Evolutionary conservation across 106 monocot genomes (phyloP), one percentile per base, ranked within the genome.

Genomic region (Dioscorea zingiberensis): DNA sequence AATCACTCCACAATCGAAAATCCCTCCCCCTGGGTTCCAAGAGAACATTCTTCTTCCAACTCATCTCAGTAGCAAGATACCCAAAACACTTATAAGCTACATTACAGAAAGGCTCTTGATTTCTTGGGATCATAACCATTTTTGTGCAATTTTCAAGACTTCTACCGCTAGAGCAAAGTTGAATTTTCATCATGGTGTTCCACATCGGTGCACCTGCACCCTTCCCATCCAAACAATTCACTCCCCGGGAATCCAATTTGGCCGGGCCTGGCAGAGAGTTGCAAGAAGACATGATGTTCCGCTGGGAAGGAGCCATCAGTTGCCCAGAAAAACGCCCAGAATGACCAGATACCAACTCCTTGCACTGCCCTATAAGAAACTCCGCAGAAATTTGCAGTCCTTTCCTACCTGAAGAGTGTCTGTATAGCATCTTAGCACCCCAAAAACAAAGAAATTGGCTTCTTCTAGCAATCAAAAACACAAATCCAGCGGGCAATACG

Each of bases 1-100:
- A 54, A 14, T 59, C 53, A 68, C 64, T 69, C 7, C 77, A 64
- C 9, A 62, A 64, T 49, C 30, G 60, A 22, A 86, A 82, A 32
- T 76, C 68, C 60, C 60, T 63, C 25, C 46, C 24, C 71, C 72
- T 58, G 26, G 48, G 47, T 9, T 81, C 80, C 16, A 63, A 45
- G 1, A 65, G 53, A 62, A 19, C 48, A 63, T 44, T 58, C 5
- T 71, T 57, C 27, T 70, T 81, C 69, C 74, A 73, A 49, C 47
- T 74, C 44, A 46, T 73, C 54, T 78, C 77, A 54, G 21, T 44
- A 23, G 73, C 76, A 66, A 78, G 59, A 27, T 62, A 71, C 80
- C 75, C 83, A 11, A 83, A 76, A 60, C 72, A 78, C 62, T 67
- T 80, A 56, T 75, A 80, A 21, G 76, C 56, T 74, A 80, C 83